Conservation (phyloP, 75 land plant species). For the Pinus taeda region DNA sequence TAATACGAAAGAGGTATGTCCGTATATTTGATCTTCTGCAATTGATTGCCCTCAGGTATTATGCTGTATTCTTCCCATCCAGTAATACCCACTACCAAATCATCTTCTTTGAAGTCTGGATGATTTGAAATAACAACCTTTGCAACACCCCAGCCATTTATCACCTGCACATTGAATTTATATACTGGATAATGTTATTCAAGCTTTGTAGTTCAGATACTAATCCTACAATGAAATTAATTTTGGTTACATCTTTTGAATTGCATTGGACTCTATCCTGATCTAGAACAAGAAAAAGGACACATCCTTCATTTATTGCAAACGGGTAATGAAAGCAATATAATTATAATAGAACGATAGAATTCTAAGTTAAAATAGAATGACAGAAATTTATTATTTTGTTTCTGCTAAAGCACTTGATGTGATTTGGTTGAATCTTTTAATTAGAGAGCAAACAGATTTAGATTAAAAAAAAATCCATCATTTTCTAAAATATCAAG, state of each 20-base stretch:
- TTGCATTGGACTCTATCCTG: neutral
- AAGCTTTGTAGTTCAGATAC: neutral
- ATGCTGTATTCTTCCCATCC: slow-evolving; percentile 78
- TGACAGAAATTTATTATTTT: neutral
- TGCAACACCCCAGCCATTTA: slow-evolving; percentile 66
- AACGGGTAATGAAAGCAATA: neutral
- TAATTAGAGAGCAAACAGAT: neutral
- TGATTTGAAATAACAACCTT: slow-evolving; percentile 58
- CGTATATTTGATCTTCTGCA: slow-evolving; percentile 37
- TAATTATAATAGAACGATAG: neutral
- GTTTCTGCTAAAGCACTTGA: neutral
- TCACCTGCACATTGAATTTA: slow-evolving; percentile 20
- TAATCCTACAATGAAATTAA: too few relatives aligned
- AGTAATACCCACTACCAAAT: slow-evolving; percentile 44
- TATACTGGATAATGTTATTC: neutral
- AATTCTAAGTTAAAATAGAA: neutral
- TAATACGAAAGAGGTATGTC: slow-evolving; percentile 59
- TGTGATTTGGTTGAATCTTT: neutral
- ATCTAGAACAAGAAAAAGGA: neutral
- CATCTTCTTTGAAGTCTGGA: slow-evolving; percentile 67
- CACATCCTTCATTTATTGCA: neutral
- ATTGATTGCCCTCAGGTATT: slow-evolving; percentile 24
- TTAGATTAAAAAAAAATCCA: too few relatives aligned
- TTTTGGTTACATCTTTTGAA: neutral
- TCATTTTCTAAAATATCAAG: neutral